Conservation (phyloP, 73 alveolate species). For the Symbiodinium natans region DNA sequence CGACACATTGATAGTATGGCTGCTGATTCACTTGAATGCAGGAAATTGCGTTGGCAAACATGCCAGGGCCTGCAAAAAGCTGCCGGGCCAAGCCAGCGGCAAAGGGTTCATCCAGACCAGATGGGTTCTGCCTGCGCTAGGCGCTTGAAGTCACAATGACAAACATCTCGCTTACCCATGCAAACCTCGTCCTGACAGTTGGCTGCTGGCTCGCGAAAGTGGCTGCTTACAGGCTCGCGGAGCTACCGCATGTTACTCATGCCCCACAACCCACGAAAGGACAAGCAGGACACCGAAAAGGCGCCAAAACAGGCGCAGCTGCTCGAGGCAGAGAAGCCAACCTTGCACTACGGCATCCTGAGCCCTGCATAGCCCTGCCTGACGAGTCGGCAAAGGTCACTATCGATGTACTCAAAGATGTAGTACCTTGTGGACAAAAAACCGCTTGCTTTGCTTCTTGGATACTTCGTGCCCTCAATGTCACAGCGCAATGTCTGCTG, state of each 20-base stretch:
- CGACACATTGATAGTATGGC: too few species aligned
- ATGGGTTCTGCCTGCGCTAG: constrained; percentile 47
- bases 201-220: too few species aligned
- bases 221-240: not conserved
- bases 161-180: too few species aligned
- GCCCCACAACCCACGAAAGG: too few species aligned
- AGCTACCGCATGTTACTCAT: not conserved
- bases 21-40: too few species aligned
- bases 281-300: too few species aligned
- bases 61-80: constrained; percentile 41
- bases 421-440: constrained; percentile 41
- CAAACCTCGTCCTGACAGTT: not conserved
- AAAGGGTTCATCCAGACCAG: constrained; percentile 75
- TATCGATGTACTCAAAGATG: constrained; percentile 91
- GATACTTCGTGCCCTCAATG: not conserved
- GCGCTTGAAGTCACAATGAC: not conserved
- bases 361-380: constrained; percentile 5
- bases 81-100: constrained; percentile 89
- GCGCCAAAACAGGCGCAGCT: too few species aligned
- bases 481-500: not conserved
- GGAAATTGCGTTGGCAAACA: not conserved
- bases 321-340: too few species aligned
- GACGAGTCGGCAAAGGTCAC: constrained; percentile 75
- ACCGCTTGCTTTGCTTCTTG: not conserved
- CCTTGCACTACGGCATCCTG: not conserved